Evolutionary conservation across 78 protist genomes (phyloP).

Genomic region (Dictyostelium firmibasis): DNA sequence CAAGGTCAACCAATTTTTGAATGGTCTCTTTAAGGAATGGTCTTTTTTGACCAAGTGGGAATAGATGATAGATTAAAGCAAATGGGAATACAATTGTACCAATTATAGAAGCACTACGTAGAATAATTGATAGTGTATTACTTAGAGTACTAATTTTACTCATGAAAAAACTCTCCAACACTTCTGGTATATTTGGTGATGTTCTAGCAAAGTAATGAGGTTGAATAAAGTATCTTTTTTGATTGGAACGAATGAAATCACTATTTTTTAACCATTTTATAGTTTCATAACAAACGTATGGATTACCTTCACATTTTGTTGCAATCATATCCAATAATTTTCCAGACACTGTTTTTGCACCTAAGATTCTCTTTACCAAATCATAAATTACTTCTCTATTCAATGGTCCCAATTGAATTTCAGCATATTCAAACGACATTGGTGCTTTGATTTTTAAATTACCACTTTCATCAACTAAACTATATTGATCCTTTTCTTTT

Average conservation of each 20-base stretch:
- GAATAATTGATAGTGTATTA: slow-evolving; percentile 9
- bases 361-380: slow-evolving; percentile 1
- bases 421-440: slow-evolving; percentile 37
- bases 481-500: neutral
- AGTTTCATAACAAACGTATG: slow-evolving; percentile 34
- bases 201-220: slow-evolving; percentile 2
- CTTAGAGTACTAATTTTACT: neutral
- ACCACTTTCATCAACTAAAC: neutral
- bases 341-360: neutral
- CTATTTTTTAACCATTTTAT: neutral
- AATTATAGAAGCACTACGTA: slow-evolving; percentile 5
- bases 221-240: neutral
- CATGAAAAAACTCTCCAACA: neutral
- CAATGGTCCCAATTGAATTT: slow-evolving; percentile 18
- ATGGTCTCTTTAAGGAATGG: slow-evolving; percentile 16
- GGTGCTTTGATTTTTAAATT: neutral
- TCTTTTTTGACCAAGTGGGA: slow-evolving; percentile 8
- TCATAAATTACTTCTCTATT: neutral
- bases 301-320: slow-evolving; percentile 40
- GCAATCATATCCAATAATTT: neutral
- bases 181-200: neutral
- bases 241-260: neutral
- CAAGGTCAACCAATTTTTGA: slow-evolving; percentile 12
- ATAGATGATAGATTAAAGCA: slow-evolving; percentile 14
- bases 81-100: slow-evolving; percentile 24